A percentile compares a stretch with the other conserved stretches of the same genome.
Evolutionary conservation across 2,329 filamentous ascomycete genomes (phyloP).

Genomic region (Colletotrichum gigasporum): DNA sequence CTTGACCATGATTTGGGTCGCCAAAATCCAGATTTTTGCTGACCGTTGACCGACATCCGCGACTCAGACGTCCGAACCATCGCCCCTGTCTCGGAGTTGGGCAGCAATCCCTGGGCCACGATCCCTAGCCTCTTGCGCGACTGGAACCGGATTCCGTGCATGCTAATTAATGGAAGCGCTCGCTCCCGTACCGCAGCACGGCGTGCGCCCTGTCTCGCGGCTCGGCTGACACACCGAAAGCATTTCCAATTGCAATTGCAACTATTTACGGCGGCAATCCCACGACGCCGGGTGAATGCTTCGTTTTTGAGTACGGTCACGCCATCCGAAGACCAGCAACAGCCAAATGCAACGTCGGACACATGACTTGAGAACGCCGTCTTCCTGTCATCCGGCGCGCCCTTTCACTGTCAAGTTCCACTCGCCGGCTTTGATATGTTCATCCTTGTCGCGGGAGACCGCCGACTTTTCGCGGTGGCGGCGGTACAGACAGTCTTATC

Average conservation of each 20-base stretch:
- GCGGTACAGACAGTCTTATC: background rate
- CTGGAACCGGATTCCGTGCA: conserved; percentile 1
- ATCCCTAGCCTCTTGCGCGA: conserved; percentile 14
- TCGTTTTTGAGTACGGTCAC: too few relatives aligned
- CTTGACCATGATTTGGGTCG: background rate
- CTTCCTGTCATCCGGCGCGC: background rate
- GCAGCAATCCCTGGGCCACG: conserved; percentile 23
- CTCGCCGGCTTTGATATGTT: too few relatives aligned
- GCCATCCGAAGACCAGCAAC: too few relatives aligned
- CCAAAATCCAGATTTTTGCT: conserved; percentile 1
- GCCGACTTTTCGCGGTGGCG: too few relatives aligned
- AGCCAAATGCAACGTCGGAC: background rate
- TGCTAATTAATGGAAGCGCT: conserved; percentile 14
- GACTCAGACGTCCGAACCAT: conserved; percentile 27
- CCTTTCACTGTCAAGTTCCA: background rate
- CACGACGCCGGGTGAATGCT: too few relatives aligned
- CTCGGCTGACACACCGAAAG: background rate
- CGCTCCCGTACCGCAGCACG: too few relatives aligned
- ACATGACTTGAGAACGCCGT: background rate
- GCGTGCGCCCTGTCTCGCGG: background rate
- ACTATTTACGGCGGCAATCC: too few relatives aligned
- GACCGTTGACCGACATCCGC: conserved; percentile 3
- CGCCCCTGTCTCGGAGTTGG: conserved; percentile 25
- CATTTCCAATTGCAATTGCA: background rate
- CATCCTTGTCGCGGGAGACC: too few relatives aligned